Evolutionary conservation across 192 early-diverging fungal species (phyloP), one percentile per base, ranked within the genome.

Genomic region (Umbelopsis vinacea): DNA sequence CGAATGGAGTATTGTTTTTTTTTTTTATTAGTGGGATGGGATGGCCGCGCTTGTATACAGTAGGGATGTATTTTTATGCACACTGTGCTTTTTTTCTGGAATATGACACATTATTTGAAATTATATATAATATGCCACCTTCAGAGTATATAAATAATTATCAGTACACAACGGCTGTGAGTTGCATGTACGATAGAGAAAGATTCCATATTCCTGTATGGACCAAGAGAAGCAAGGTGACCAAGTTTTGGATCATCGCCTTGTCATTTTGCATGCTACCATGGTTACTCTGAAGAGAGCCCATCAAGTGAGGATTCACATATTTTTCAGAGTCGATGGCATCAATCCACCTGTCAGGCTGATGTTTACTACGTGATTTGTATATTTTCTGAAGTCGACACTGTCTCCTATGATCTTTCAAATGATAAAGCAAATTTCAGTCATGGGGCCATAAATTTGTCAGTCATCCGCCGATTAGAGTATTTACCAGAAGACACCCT

Each of bases 321-420:
- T 63, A 63, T 17, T 63, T 14, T 11, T 37, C 57, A n/a, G 57
- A 63, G 19, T 63, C 57, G 26, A 63, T 63, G 35, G 57, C 57
- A 37, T 63, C 57, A 17, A 29, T 29, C 57, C 57, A 63, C 33
- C 26, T 29, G 26, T 29, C 29, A 11, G 57, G n/a, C 29, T 37
- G 57, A 63, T 26, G 26, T 37, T 15, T 63, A 6, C 26, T 63
- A 37, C 35, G 24, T n/a, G 33, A 29, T 63, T 29, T 37, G 57
- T 29, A 29, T 17, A 4, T 37, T 19, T 63, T 63, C 24, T 63
- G 23, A 26, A 63, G 7, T 63, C 14, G 23, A 9, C 29, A 7
- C 17, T 22, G 14, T 35, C 11, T 35, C 19, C 12, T 63, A 63
- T 37, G 57, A 63, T 11, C 57, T 63, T 7, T 8, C 1, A 63